A percentile compares a stretch with the other conserved stretches of the same genome.
phyloP scores from a whole-genome alignment of 139 green algal genomes.

The Nannochloris sp. region DNA sequence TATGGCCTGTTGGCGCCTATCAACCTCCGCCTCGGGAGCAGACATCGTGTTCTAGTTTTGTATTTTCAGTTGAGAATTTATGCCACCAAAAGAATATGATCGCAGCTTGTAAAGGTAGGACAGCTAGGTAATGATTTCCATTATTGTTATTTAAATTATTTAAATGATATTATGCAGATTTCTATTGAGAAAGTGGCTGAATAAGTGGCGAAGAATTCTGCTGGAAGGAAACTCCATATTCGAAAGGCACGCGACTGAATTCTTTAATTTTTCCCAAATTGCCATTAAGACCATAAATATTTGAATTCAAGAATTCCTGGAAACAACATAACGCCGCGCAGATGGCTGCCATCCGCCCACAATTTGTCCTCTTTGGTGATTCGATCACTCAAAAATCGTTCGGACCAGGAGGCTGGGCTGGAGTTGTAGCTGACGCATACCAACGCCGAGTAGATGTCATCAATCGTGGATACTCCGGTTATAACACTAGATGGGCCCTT shows the following conservation, averaged over 20 bases:
- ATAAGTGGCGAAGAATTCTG: too few species aligned
- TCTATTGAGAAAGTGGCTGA: too few species aligned
- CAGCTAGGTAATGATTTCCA: not conserved
- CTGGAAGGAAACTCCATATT: not conserved
- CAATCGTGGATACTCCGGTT: constrained; percentile 76
- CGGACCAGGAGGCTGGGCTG: constrained; percentile 49
- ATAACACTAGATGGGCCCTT: constrained; percentile 81
- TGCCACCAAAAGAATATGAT: not conserved
- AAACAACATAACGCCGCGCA: too few species aligned
- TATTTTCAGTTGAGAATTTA: not conserved
- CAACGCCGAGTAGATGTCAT: constrained; percentile 64
- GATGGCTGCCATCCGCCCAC: too few species aligned
- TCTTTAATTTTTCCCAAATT: too few species aligned
- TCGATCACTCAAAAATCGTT: constrained; percentile 66
- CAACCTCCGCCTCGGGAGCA: not conserved
- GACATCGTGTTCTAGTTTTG: constrained; percentile 1
- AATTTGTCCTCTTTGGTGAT: constrained; percentile 71
- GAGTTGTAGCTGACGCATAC: constrained; percentile 41
- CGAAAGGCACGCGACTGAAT: too few species aligned
- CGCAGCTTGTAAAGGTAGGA: too few species aligned
- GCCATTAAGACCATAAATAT: too few species aligned
- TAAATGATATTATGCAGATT: not conserved
- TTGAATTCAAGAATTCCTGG: too few species aligned
- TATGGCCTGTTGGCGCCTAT: constrained; percentile 7
- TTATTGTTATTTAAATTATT: not conserved